A percentile compares a stretch with the other conserved stretches of the same genome.
Conservation (phyloP, 352 stramenopile genomes). For the Globisporangium nodosum region DNA sequence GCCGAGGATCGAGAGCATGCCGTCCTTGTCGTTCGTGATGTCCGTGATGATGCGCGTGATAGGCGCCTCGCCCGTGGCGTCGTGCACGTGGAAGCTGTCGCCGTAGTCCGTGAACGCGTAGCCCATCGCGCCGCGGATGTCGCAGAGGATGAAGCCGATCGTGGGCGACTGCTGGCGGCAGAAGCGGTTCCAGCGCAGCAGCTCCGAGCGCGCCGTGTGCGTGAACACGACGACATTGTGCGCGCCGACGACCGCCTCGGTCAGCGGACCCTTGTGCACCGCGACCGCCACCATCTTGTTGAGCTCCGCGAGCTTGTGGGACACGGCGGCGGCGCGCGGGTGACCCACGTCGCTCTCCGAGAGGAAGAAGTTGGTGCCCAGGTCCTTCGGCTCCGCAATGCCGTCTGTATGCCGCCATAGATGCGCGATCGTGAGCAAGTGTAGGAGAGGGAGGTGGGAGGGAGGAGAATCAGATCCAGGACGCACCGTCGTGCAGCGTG, state of each 20-base stretch:
- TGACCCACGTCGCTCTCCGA: slow-evolving; percentile 72
- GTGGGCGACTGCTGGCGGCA: slow-evolving; percentile 71
- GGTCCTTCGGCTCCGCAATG: slow-evolving; percentile 70
- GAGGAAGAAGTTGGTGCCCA: slow-evolving; percentile 94
- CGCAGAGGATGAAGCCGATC: slow-evolving; percentile 80
- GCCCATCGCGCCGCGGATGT: slow-evolving; percentile 71
- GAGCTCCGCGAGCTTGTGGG: slow-evolving; percentile 85
- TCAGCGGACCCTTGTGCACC: slow-evolving; percentile 63
- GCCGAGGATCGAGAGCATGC: slow-evolving; percentile 64
- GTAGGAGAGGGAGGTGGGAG: not conserved
- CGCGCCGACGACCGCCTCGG: slow-evolving; percentile 48
- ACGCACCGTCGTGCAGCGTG: slow-evolving; percentile 76
- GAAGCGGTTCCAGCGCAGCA: slow-evolving; percentile 88
- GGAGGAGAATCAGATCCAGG: not conserved
- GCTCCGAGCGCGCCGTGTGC: slow-evolving; percentile 58
- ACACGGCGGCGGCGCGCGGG: slow-evolving; percentile 50
- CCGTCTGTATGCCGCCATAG: slow-evolving; percentile 29
- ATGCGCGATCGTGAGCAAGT: not conserved
- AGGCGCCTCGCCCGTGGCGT: slow-evolving; percentile 73
- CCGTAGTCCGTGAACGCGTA: slow-evolving; percentile 83
- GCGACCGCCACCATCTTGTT: slow-evolving; percentile 89
- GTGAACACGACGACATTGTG: slow-evolving; percentile 90
- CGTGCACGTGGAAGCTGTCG: slow-evolving; percentile 67
- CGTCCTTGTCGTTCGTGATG: slow-evolving; percentile 79
- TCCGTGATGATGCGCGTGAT: slow-evolving; percentile 87